These are phyloP conservation scores for Phytophthora citricola DNA, from an alignment of 352 stramenopile species.

Conservation along the genomic window DNA sequence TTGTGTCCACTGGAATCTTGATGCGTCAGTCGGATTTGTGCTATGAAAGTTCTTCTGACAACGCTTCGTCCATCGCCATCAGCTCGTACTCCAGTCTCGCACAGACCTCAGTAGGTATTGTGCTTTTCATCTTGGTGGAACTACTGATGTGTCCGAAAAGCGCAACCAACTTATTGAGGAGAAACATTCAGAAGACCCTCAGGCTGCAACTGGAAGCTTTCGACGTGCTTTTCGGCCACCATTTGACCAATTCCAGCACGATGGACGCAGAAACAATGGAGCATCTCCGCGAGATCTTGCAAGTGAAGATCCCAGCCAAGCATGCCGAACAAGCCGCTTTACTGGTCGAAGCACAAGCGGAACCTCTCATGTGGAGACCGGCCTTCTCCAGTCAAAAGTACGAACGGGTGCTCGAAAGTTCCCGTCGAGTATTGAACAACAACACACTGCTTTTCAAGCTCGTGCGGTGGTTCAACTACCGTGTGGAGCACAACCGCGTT, in stretches of 20 bases:
- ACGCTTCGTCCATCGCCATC: constrained; percentile 50
- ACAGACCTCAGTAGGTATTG: constrained; percentile 77
- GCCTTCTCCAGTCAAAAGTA: constrained; percentile 77
- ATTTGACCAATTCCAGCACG: constrained; percentile 54
- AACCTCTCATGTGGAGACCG: constrained; percentile 71
- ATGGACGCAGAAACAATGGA: constrained; percentile 56
- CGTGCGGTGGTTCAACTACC: constrained; percentile 71
- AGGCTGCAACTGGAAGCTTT: constrained; percentile 63
- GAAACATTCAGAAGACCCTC: constrained; percentile 77
- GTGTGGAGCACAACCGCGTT: constrained; percentile 53
- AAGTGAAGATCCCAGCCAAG: constrained; percentile 60
- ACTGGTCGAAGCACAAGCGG: constrained; percentile 57
- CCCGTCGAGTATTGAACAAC: constrained; percentile 74
- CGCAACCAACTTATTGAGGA: constrained; percentile 55
- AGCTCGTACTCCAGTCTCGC: constrained; percentile 76
- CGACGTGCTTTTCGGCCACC: constrained; percentile 67
- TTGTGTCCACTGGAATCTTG: constrained; percentile 66
- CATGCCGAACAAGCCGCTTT: constrained; percentile 56
- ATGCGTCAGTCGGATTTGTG: constrained; percentile 66
- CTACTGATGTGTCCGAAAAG: constrained; percentile 65
- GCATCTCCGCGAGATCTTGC: constrained; percentile 54
- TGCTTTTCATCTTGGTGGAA: constrained; percentile 78
- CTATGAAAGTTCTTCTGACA: constrained; percentile 36
- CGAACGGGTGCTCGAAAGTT: constrained; percentile 63
- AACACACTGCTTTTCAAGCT: constrained; percentile 82